Percentiles rank a stretch among this genome's conserved stretches.
Conservation (phyloP, 768 basidiomycete species). For the Leccinum ochraceum region DNA sequence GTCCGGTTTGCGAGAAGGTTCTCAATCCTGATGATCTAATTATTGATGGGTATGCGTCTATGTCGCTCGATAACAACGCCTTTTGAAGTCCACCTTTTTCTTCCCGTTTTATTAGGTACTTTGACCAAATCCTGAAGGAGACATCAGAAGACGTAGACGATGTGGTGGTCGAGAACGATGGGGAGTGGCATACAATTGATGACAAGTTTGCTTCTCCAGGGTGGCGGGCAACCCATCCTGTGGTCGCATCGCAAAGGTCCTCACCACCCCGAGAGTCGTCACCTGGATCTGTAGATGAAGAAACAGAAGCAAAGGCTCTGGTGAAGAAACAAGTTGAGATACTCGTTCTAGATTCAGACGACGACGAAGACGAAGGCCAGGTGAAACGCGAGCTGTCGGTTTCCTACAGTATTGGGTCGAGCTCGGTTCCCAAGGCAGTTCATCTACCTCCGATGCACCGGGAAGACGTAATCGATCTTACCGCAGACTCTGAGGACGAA, state of each 20-base stretch:
- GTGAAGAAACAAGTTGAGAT: conserved; percentile 57
- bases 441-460: conserved; percentile 26
- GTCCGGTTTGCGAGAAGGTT: conserved; percentile 87
- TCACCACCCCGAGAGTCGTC: conserved; percentile 33
- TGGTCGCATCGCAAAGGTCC: conserved; percentile 23
- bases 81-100: neutral
- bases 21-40: conserved; percentile 82
- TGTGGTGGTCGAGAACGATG: conserved; percentile 91
- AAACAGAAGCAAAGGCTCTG: conserved; percentile 39
- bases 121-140: conserved; percentile 77
- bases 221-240: conserved; percentile 66
- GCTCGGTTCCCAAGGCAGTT: conserved; percentile 31
- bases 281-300: conserved; percentile 31
- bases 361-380: conserved; percentile 73
- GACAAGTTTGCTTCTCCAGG: conserved; percentile 73
- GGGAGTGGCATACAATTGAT: conserved; percentile 94
- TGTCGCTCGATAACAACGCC: neutral
- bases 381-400: conserved; percentile 78
- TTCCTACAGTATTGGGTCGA: conserved; percentile 52
- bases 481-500: conserved; percentile 79
- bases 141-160: conserved; percentile 85
- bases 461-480: conserved; percentile 79
- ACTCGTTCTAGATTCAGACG: conserved; percentile 70
- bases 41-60: conserved; percentile 75
- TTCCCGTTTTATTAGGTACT: conserved; percentile 57